Base-by-base conservation (phyloP, 2,329 filamentous ascomycete genomes). In the Fusarium praegraminearum region DNA sequence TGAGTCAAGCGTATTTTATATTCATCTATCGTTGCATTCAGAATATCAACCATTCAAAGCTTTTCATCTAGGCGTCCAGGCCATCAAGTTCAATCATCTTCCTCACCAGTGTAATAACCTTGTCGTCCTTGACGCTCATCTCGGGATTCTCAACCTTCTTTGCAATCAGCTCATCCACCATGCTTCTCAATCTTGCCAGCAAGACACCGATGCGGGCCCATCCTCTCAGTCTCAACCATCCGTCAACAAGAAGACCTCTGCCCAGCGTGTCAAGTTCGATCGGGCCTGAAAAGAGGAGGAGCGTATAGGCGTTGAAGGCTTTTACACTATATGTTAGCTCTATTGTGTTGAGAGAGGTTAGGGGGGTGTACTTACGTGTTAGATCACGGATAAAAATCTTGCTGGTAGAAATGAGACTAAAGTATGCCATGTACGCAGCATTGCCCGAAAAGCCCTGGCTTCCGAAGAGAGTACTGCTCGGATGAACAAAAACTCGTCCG, bases 161-260 rank as follows among this genome's bases (percentile, higher is more conserved):
- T 60, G 91, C 91, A 75, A 99, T 87, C 65, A 97, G 85, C 70
- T 91, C 89, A 81, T 99, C 96, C 56, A 99, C 85, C 90, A 98
- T 92, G 60, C 90, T 89, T 67, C 96, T 86, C 71, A 99, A 80
- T 67, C 95, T 85, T 46, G 91, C 92, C 4, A 97, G 91, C 71
- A 99, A 80, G 15, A 98, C 95, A 32, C 95, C 96, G 68, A 99
- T 96, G 47, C 96, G 88, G 2, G 96, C 95, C 96, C 96, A 99
- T 1, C 96, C 96, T 26, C 93, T 87, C 33, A 99, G 82, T 36
- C 85, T 80, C 56, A 98, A 83, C 96, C 95, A 98, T 53, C 93
- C 94, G 80, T 98, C 96, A 5, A 99, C 93, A 5, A 98, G 83
- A 20, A 99, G 82, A 0, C 96, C 96, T 24, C 94, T 85, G 8